Evolutionary conservation across 495 filamentous ascomycete species (phyloP), one percentile per base, ranked within the genome.

Genomic region (Penicillium ochrochloron): DNA sequence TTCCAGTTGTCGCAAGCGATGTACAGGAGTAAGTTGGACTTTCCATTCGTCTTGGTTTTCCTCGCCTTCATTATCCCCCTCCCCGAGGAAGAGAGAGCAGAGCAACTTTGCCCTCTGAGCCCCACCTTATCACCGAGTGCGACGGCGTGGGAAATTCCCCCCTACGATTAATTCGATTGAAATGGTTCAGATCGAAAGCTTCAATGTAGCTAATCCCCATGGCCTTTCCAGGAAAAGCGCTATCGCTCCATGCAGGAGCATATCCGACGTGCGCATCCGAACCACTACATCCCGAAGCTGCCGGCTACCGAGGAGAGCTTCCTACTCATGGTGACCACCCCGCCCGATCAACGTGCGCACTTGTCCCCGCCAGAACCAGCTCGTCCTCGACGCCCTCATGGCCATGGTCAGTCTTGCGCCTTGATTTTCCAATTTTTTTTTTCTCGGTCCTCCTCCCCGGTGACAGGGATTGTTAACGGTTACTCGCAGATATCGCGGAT

Each of bases 161-260:
- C 48, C 5, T 25, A 19, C 29, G 12, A 56, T 35, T 17, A 55
- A 46, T 39, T 19, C 23, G 31, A 48, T 29, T 31, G n/a, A 46
- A n/a, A 48, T 37, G 55, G 61, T 61, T 44, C 55, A 42, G 59
- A 56, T 64, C 12, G 25, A 27, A 25, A 61, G 41, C 31, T 27
- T 23, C 15, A n/a, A 17, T 33, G 33, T 53, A 64, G 67, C 75
- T 77, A 74, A 79, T 58, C 60, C 60, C 55, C 50, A 33, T 33
- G 31, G 46, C 53, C 31, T 53, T 68, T 68, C 73, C 78, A 97
- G 93, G 93, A 97, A 81, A 97, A 97, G 79, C 89, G 93, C 70
- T 99, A 93, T 83, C 94, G 95, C 73, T 97, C 94, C 57, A 99
- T 99, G 91, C 96, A 97, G 82, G 95, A 99, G 85, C 95, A 99